phyloP scores from a whole-genome alignment of 2,329 filamentous ascomycete genomes.

The Penicillium corylophilum region DNA sequence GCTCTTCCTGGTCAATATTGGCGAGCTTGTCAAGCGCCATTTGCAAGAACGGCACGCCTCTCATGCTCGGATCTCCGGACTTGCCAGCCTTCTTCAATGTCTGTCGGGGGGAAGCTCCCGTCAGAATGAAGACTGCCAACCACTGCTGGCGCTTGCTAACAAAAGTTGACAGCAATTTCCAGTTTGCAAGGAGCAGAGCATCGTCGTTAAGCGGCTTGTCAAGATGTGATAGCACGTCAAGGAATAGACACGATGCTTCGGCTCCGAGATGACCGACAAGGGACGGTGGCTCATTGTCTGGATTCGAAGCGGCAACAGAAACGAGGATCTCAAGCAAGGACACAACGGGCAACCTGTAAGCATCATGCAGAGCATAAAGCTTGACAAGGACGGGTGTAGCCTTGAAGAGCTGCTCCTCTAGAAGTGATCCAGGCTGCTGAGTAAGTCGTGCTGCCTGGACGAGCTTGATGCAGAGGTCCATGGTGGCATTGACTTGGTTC shows the following conservation, averaged over 20 bases:
- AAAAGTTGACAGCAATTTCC: conserved; percentile 82
- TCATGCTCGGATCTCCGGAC: conserved; percentile 50
- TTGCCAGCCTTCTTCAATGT: conserved; percentile 57
- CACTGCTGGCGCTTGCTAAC: conserved; percentile 90
- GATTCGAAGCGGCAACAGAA: conserved; percentile 62
- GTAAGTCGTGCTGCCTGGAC: conserved; percentile 68
- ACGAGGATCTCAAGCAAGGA: conserved; percentile 72
- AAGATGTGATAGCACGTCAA: conserved; percentile 73
- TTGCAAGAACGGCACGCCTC: conserved; percentile 67
- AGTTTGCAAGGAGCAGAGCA: conserved; percentile 67
- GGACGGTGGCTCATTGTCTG: conserved; percentile 77
- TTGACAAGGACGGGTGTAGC: conserved; percentile 73
- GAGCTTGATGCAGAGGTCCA: conserved; percentile 67
- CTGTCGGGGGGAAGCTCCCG: conserved; percentile 79
- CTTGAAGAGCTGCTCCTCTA: conserved; percentile 80
- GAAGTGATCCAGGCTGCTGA: conserved; percentile 60
- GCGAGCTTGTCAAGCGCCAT: conserved; percentile 71
- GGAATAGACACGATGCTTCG: conserved; percentile 77
- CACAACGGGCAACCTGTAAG: conserved; percentile 65
- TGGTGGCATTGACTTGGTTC: conserved; percentile 62
- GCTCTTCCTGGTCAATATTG: conserved; percentile 62
- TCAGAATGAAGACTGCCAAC: conserved; percentile 91
- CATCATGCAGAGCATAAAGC: conserved; percentile 68
- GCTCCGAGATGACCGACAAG: conserved; percentile 86
- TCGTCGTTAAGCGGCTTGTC: conserved; percentile 71